phyloP scores from a whole-genome alignment of 805 yeast genomes.

The Candida anglica region DNA sequence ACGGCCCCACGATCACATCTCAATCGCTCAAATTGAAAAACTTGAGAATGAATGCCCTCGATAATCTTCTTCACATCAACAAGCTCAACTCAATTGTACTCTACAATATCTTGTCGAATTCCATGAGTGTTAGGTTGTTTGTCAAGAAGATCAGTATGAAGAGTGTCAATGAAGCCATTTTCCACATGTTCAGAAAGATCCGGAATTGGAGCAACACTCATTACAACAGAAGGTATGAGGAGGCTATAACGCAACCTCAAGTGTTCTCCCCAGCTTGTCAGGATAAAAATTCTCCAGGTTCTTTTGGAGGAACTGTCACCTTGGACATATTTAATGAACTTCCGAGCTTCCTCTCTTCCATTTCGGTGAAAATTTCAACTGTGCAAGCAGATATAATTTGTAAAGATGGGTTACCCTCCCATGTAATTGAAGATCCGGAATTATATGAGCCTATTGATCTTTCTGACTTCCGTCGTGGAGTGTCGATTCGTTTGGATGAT shows the following conservation, averaged over 20 bases:
- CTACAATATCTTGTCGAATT: slow-evolving; percentile 20
- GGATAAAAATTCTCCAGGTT: background rate
- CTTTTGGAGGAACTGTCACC: background rate
- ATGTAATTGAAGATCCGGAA: slow-evolving; percentile 17
- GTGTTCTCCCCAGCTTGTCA: background rate
- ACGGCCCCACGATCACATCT: slow-evolving; percentile 2
- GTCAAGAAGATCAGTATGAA: slow-evolving; percentile 23
- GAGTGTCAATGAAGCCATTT: slow-evolving; percentile 35
- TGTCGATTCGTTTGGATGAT: slow-evolving; percentile 22
- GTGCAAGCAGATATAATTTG: slow-evolving; percentile 33
- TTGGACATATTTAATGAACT: slow-evolving; percentile 27
- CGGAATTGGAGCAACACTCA: slow-evolving; percentile 23
- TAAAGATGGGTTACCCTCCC: slow-evolving; percentile 37
- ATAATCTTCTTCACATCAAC: slow-evolving; percentile 22
- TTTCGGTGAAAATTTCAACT: slow-evolving; percentile 21
- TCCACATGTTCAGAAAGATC: slow-evolving; percentile 28
- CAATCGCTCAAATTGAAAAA: slow-evolving; percentile 23
- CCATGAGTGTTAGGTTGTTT: slow-evolving; percentile 17
- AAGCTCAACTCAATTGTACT: slow-evolving; percentile 22
- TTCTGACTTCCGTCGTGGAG: slow-evolving; percentile 35
- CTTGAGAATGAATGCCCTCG: slow-evolving; percentile 25
- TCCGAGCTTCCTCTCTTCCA: slow-evolving; percentile 22
- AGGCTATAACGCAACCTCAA: background rate
- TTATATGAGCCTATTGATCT: slow-evolving; percentile 26
- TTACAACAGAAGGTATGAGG: slow-evolving; percentile 21